Percentiles rank a stretch among this genome's conserved stretches.
phyloP scores from a whole-genome alignment of 2,329 filamentous ascomycete species.

The Sporothrix phasma region DNA sequence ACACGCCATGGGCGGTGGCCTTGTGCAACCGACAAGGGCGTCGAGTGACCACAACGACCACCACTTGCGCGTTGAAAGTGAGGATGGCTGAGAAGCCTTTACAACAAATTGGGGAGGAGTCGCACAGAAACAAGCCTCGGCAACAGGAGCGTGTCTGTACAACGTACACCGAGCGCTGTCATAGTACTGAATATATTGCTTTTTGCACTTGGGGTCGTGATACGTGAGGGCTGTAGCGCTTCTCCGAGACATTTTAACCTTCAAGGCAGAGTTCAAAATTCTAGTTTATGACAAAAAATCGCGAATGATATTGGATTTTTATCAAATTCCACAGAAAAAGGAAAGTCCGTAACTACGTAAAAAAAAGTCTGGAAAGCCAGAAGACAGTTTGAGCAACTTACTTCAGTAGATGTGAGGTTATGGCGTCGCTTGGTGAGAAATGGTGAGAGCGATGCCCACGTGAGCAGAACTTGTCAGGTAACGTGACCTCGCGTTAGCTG shows the following conservation, averaged over 20 bases:
- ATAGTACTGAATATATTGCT: neutral
- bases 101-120: neutral
- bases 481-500: constrained; percentile 11
- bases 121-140: neutral
- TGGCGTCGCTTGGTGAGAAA: no score
- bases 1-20: neutral
- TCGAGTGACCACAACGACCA: neutral
- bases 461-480: neutral
- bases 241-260: no score
- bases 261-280: no score
- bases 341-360: neutral
- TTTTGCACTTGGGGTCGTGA: neutral
- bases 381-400: no score
- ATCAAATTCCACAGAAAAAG: neutral
- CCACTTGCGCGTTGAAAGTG: no score
- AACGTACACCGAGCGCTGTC: neutral
- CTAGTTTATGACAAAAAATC: no score
- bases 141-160: neutral
- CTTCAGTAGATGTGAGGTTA: neutral
- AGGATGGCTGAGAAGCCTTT: neutral
- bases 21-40: neutral
- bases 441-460: neutral
- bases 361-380: no score
- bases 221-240: no score
- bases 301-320: no score